These are phyloP conservation scores for Penicillium sp. DNA, from an alignment of 2,329 filamentous ascomycete genomes.

Conservation along the genomic window DNA sequence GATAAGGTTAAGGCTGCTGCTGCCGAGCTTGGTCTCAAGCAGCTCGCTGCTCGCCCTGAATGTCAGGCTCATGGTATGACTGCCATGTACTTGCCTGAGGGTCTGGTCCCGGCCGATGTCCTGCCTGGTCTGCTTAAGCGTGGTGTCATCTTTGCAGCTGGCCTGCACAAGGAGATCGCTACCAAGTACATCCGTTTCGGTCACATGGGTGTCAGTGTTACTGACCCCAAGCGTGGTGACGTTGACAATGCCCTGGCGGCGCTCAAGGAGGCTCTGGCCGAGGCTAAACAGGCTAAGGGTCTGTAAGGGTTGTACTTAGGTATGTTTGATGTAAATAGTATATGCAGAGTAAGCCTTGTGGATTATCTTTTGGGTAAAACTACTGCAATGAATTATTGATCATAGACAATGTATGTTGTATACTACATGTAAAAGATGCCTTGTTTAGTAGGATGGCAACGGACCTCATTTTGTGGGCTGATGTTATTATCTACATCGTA, in stretches of 20 bases:
- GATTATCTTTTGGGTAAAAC: neutral
- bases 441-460: neutral
- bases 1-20: conserved; percentile 84
- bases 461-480: neutral
- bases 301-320: conserved; percentile 24
- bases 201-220: conserved; percentile 94
- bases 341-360: neutral
- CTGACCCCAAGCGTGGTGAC: conserved; percentile 73
- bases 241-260: conserved; percentile 80
- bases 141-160: conserved; percentile 90
- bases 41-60: conserved; percentile 79
- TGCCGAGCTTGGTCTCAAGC: conserved; percentile 75
- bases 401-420: neutral
- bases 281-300: conserved; percentile 65
- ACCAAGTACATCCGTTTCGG: conserved; percentile 92
- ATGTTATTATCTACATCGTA: neutral
- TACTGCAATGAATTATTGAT: conserved; percentile 7
- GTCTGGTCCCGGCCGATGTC: conserved; percentile 74
- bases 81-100: conserved; percentile 89
- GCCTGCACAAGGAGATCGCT: conserved; percentile 93
- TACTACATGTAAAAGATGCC: neutral
- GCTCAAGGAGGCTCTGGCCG: conserved; percentile 69
- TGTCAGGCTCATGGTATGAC: conserved; percentile 98
- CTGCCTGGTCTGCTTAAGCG: conserved; percentile 81
- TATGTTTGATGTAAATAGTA: conserved; percentile 4